Conservation (phyloP, 2,329 filamentous ascomycete genomes). For the Aspergillus uvarum region DNA sequence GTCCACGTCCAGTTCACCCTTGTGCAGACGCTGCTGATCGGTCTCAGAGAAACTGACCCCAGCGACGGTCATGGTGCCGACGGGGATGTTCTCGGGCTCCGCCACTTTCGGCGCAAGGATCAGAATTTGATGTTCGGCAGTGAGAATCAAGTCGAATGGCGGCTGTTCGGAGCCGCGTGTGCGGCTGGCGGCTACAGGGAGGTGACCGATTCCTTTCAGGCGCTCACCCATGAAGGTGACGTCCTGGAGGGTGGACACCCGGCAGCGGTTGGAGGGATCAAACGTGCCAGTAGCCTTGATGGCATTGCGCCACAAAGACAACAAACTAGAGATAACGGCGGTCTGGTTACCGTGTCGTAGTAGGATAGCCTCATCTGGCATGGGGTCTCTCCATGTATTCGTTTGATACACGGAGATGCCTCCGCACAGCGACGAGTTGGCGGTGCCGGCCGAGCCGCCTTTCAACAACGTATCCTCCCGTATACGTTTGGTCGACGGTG, state of each 20-base stretch:
- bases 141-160: conserved; percentile 42
- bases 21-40: conserved; percentile 44
- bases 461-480: conserved; percentile 47
- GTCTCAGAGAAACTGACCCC: conserved; percentile 25
- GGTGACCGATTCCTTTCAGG: conserved; percentile 39
- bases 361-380: conserved; percentile 46
- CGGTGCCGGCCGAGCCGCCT: conserved; percentile 29
- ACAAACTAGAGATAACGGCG: conserved; percentile 44
- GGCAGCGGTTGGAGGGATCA: conserved; percentile 40
- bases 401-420: conserved; percentile 43
- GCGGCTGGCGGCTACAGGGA: conserved; percentile 31
- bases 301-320: conserved; percentile 46
- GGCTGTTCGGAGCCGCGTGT: conserved; percentile 23
- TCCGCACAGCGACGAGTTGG: conserved; percentile 38
- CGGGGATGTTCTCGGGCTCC: conserved; percentile 25
- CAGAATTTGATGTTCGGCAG: conserved; percentile 42
- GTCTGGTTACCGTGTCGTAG: conserved; percentile 45
- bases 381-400: conserved; percentile 34
- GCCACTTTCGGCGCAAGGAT: conserved; percentile 35
- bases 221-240: conserved; percentile 43
- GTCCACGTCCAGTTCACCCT: conserved; percentile 48
- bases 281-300: conserved; percentile 39
- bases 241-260: conserved; percentile 40
- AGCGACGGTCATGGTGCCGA: conserved; percentile 13
- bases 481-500: conserved; percentile 48